Percentiles rank a stretch among this genome's conserved stretches.
These are phyloP conservation scores for Dentipellis fragilis DNA, from an alignment of 768 basidiomycete species.

Conservation along the genomic window DNA sequence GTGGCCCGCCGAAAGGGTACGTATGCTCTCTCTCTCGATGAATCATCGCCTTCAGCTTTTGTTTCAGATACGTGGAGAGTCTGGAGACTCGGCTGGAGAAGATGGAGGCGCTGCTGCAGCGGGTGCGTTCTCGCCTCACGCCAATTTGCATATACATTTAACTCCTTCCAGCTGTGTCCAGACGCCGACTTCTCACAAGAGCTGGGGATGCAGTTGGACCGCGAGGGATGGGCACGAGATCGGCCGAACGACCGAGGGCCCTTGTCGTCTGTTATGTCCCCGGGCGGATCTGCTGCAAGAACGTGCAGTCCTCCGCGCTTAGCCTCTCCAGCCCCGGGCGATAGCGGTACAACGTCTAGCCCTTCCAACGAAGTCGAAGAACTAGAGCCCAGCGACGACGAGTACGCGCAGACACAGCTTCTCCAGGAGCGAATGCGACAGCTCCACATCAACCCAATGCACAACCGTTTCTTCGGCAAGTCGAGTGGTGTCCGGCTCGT, in stretches of 20 bases:
- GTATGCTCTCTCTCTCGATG: slow-evolving; percentile 7
- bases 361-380: slow-evolving; percentile 1
- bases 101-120: slow-evolving; percentile 29
- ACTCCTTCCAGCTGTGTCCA: slow-evolving; percentile 42
- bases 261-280: slow-evolving; percentile 2
- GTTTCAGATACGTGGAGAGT: slow-evolving; percentile 26
- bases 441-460: slow-evolving; percentile 16
- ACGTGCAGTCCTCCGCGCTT: background rate
- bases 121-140: slow-evolving; percentile 16
- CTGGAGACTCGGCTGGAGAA: slow-evolving; percentile 33
- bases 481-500: slow-evolving; percentile 32
- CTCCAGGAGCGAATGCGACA: slow-evolving; percentile 22
- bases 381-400: slow-evolving; percentile 11
- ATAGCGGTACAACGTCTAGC: background rate
- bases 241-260: slow-evolving; percentile 8
- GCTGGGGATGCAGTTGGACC: slow-evolving; percentile 36
- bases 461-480: slow-evolving; percentile 30
- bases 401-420: slow-evolving; percentile 19
- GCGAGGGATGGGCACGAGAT: slow-evolving; percentile 22
- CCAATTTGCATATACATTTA: background rate
- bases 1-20: slow-evolving; percentile 57
- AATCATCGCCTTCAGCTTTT: background rate
- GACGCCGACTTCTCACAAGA: slow-evolving; percentile 53
- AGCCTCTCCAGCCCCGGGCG: background rate
- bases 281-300: background rate